A percentile compares a stretch with the other conserved stretches of the same genome.
These are phyloP conservation scores for Bryum argenteum DNA, from an alignment of 225 moss, liverwort and hornwort species.

Conservation along the genomic window DNA sequence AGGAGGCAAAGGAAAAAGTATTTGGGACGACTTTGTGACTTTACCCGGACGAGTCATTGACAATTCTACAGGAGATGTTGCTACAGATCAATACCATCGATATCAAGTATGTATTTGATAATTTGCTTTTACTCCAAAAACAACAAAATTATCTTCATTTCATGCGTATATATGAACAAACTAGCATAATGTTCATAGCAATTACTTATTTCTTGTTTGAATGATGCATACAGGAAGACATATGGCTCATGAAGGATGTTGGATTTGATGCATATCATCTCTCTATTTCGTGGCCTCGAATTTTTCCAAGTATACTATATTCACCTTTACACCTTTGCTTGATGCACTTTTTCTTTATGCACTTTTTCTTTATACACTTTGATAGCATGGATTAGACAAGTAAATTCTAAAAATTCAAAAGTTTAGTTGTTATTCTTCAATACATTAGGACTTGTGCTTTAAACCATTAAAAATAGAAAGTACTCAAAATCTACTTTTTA, in stretches of 20 bases:
- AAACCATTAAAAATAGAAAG: too few species aligned
- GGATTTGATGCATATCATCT: constrained; percentile 55
- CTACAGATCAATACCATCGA: constrained; percentile 46
- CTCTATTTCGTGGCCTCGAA: constrained; percentile 50
- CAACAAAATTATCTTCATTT: too few species aligned
- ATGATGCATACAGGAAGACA: constrained; percentile 30
- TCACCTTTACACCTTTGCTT: neutral
- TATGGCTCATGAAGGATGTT: constrained; percentile 56
- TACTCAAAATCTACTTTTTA: too few species aligned
- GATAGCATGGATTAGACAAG: neutral
- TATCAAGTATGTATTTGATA: constrained; percentile 9
- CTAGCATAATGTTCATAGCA: too few species aligned
- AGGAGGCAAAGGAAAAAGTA: constrained; percentile 44
- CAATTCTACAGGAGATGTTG: constrained; percentile 36
- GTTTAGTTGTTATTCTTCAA: too few species aligned
- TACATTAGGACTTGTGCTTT: too few species aligned
- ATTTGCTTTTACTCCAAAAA: neutral
- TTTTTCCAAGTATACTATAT: constrained; percentile 18
- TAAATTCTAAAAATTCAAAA: fast-evolving
- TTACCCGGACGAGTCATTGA: constrained; percentile 30
- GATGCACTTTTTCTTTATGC: neutral
- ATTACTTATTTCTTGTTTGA: neutral
- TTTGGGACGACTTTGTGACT: constrained; percentile 40
- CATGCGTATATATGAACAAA: too few species aligned
- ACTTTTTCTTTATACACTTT: too few species aligned